Evolutionary conservation across 164 flowering plant species (phyloP).

Genomic region (Nymphaea thermarum): DNA sequence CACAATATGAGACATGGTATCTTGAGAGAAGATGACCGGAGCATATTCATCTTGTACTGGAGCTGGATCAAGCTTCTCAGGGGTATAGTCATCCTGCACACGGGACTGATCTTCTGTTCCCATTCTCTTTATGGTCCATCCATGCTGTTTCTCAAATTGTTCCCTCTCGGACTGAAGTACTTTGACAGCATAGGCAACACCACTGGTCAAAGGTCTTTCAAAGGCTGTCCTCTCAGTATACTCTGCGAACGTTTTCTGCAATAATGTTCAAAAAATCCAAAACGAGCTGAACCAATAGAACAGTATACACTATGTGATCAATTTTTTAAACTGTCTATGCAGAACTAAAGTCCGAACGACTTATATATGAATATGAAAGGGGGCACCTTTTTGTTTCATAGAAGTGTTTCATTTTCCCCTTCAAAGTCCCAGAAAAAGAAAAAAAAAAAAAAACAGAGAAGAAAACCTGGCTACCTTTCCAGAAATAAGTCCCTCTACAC

Average conservation of each 20-base stretch:
- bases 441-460: no score
- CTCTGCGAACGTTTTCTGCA: conserved; percentile 85
- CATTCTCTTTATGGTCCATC: conserved; percentile 94
- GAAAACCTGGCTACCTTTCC: no score
- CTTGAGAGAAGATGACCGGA: conserved; percentile 87
- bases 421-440: no score
- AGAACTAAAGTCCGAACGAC: no score
- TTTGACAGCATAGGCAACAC: conserved; percentile 90
- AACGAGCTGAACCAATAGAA: background rate
- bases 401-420: no score
- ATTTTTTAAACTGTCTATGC: no score
- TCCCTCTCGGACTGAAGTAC: conserved; percentile 75
- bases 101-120: conserved; percentile 70
- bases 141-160: conserved; percentile 63
- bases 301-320: no score
- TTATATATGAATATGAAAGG: no score
- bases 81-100: conserved; percentile 52
- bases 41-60: conserved; percentile 92
- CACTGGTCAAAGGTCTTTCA: conserved; percentile 97
- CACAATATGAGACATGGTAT: conserved; percentile 86
- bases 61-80: conserved; percentile 65
- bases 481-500: no score
- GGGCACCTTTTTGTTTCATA: no score
- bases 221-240: conserved; percentile 89
- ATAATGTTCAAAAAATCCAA: background rate